These are phyloP conservation scores for Thalassiosira profunda DNA, from an alignment of 108 stramenopile species.

Conservation along the genomic window DNA sequence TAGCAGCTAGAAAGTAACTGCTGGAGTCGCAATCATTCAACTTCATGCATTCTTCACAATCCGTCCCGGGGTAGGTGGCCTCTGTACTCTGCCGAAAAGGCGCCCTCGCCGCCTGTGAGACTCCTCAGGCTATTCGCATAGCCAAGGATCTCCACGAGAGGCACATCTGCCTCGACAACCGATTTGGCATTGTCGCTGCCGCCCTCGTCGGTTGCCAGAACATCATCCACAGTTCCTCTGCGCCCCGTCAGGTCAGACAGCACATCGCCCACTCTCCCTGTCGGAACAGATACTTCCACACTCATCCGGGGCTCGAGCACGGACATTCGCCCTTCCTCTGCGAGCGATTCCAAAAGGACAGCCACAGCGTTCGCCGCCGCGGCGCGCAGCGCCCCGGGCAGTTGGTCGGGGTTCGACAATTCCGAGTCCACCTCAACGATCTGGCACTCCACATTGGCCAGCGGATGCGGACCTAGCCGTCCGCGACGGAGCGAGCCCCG, in stretches of 20 bases:
- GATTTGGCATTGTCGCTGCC: conserved; percentile 52
- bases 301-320: conserved; percentile 91
- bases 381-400: conserved; percentile 82
- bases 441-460: conserved; percentile 79
- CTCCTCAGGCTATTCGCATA: conserved; percentile 87
- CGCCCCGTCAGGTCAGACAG: conserved; percentile 84
- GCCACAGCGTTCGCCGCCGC: conserved; percentile 74
- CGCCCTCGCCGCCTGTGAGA: conserved; percentile 86
- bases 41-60: background rate
- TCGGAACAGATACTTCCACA: conserved; percentile 77
- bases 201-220: conserved; percentile 61
- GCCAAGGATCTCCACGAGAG: conserved; percentile 86
- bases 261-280: conserved; percentile 85
- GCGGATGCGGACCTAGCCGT: conserved; percentile 58
- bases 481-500: conserved; percentile 84
- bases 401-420: conserved; percentile 59
- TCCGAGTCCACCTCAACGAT: conserved; percentile 80
- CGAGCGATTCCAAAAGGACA: conserved; percentile 38
- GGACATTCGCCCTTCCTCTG: conserved; percentile 20
- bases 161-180: conserved; percentile 82
- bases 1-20: too few species aligned
- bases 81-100: conserved; percentile 88
- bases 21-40: background rate
- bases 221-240: conserved; percentile 86
- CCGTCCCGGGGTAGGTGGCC: conserved; percentile 63